Evolutionary conservation across 2,329 filamentous ascomycete genomes (phyloP).

Genomic region (Gyromitra esculenta): DNA sequence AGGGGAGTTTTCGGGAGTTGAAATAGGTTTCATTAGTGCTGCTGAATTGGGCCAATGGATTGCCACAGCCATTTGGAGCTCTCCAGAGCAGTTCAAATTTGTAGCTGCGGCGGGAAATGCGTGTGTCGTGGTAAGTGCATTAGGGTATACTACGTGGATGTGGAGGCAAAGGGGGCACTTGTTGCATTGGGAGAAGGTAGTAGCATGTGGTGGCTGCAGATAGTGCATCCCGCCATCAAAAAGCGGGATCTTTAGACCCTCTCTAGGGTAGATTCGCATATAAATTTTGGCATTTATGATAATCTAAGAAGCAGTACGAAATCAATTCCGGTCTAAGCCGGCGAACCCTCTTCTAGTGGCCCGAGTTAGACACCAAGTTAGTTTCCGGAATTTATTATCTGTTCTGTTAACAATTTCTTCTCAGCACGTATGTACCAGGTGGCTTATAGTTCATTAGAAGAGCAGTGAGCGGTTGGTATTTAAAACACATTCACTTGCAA

Average conservation of each 20-base stretch:
- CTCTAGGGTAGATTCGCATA: not conserved
- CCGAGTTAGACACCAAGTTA: too few relatives aligned
- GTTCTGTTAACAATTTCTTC: too few relatives aligned
- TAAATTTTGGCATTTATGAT: not conserved
- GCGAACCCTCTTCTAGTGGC: too few relatives aligned
- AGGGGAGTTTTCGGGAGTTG: slow-evolving; percentile 63
- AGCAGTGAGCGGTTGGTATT: too few relatives aligned
- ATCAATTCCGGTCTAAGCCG: too few relatives aligned
- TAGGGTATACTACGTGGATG: slow-evolving; percentile 61
- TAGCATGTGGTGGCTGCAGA: slow-evolving; percentile 3
- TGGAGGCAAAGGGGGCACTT: slow-evolving; percentile 61
- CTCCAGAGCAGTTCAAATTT: slow-evolving; percentile 61
- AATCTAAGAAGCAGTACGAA: too few relatives aligned
- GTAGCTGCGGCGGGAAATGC: slow-evolving; percentile 61
- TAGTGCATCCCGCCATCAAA: not conserved
- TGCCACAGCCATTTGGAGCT: slow-evolving; percentile 60
- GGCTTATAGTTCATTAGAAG: too few relatives aligned
- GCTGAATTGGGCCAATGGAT: slow-evolving; percentile 62
- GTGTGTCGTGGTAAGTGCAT: slow-evolving; percentile 59
- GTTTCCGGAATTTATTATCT: too few relatives aligned
- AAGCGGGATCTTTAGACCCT: not conserved
- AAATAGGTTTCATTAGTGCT: slow-evolving; percentile 61
- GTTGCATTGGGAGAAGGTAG: slow-evolving; percentile 61
- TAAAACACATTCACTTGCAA: too few relatives aligned
- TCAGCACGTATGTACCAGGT: too few relatives aligned